These are phyloP conservation scores for Ilyonectria destructans DNA, from an alignment of 2,329 filamentous ascomycete genomes.

Conservation along the genomic window DNA sequence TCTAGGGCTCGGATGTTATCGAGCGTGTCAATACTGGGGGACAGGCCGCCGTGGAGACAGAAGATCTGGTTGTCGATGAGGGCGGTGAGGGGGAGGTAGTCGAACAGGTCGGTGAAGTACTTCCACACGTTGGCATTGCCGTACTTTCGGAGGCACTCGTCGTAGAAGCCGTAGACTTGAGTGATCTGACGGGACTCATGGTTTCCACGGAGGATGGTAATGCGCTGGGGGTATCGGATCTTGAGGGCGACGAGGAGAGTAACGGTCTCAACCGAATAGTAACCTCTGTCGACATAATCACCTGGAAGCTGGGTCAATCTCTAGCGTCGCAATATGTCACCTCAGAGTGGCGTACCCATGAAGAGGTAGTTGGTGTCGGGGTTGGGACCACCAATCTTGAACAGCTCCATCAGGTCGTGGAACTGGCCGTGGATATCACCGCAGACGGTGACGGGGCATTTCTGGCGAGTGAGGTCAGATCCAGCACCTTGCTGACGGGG, in stretches of 20 bases:
- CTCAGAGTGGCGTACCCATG: conserved; percentile 79
- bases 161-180: conserved; percentile 99
- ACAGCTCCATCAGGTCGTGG: conserved; percentile 99
- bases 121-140: conserved; percentile 99
- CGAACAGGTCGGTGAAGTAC: conserved; percentile 98
- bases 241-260: conserved; percentile 97
- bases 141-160: conserved; percentile 98
- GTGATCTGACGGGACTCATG: conserved; percentile 99
- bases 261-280: conserved; percentile 99
- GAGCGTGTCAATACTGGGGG: conserved; percentile 94
- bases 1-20: conserved; percentile 97
- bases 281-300: conserved; percentile 98
- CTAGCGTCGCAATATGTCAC: neutral
- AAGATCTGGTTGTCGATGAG: conserved; percentile 99
- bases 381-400: conserved; percentile 98
- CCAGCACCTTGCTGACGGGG: conserved; percentile 33
- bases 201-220: conserved; percentile 98
- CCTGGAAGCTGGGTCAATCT: conserved; percentile 65
- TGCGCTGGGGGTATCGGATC: conserved; percentile 97
- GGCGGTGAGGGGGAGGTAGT: conserved; percentile 96
- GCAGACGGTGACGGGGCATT: conserved; percentile 99
- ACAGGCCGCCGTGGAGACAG: conserved; percentile 96
- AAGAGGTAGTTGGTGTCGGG: conserved; percentile 99
- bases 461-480: conserved; percentile 68
- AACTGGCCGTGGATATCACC: conserved; percentile 99